Percentiles rank a stretch among this genome's conserved stretches.
phyloP scores from a whole-genome alignment of 495 filamentous ascomycete species.

The Aspergillus ostianus region DNA sequence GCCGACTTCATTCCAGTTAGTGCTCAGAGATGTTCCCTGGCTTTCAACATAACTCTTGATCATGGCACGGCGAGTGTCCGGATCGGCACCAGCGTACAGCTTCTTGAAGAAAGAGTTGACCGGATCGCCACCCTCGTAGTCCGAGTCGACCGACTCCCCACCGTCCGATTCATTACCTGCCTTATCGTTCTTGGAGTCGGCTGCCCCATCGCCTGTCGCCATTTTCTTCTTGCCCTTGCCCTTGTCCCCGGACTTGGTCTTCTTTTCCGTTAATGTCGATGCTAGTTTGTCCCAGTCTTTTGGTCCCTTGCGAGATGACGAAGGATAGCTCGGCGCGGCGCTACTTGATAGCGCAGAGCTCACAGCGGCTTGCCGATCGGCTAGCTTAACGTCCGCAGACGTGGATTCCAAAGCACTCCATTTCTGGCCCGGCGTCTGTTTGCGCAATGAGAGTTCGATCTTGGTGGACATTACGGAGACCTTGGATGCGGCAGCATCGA shows the following conservation, averaged over 20 bases:
- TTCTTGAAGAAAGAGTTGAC: constrained; percentile 89
- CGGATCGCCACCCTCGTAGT: constrained; percentile 66
- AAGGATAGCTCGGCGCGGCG: constrained; percentile 70
- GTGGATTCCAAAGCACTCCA: constrained; percentile 70
- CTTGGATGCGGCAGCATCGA: constrained; percentile 59
- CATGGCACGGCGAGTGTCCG: constrained; percentile 87
- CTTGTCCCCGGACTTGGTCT: constrained; percentile 24
- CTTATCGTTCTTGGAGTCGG: constrained; percentile 14
- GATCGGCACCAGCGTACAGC: constrained; percentile 74
- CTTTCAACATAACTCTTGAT: constrained; percentile 96
- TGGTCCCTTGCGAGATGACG: constrained; percentile 76
- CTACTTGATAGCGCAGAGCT: constrained; percentile 20
- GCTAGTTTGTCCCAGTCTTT: constrained; percentile 93
- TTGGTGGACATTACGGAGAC: constrained; percentile 73
- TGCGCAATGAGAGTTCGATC: constrained; percentile 76
- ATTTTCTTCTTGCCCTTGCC: constrained; percentile 8
- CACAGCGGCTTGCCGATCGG: constrained; percentile 27
- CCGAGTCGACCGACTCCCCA: constrained; percentile 48
- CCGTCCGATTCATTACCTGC: constrained; percentile 39
- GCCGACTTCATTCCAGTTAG: constrained; percentile 85
- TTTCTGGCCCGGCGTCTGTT: constrained; percentile 64
- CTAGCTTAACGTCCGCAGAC: constrained; percentile 28
- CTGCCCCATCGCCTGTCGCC: background rate
- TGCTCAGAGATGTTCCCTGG: constrained; percentile 89
- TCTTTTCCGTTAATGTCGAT: constrained; percentile 51